Percentiles rank a stretch among this genome's conserved stretches.
phyloP scores from a whole-genome alignment of 352 stramenopile species.

The Hyaloperonospora arabidopsidis region DNA sequence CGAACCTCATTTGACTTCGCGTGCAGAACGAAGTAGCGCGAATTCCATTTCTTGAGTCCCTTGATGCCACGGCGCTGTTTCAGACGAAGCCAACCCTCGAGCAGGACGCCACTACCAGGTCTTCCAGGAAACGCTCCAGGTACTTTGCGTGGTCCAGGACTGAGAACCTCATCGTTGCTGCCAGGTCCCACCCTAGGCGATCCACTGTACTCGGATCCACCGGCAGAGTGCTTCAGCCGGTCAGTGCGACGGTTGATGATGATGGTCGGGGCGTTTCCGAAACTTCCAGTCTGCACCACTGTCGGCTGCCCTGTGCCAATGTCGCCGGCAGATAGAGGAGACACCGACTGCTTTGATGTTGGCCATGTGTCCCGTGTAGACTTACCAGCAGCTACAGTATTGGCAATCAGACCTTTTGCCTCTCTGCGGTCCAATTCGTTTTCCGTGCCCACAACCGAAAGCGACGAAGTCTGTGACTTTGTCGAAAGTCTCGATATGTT shows the following conservation, averaged over 20 bases:
- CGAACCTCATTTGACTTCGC: slow-evolving; percentile 63
- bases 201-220: slow-evolving; percentile 30
- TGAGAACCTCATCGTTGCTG: slow-evolving; percentile 31
- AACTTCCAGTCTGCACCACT: slow-evolving; percentile 17
- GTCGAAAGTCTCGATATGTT: slow-evolving; percentile 62
- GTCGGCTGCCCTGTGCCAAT: slow-evolving; percentile 4
- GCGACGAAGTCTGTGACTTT: slow-evolving; percentile 57
- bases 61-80: slow-evolving; percentile 75
- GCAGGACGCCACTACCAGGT: slow-evolving; percentile 56
- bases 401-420: slow-evolving; percentile 3
- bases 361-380: slow-evolving; percentile 10
- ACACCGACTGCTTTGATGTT: slow-evolving; percentile 13
- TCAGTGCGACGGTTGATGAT: slow-evolving; percentile 43
- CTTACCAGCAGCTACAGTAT: slow-evolving; percentile 5
- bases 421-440: slow-evolving; percentile 20
- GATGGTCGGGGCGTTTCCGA: slow-evolving; percentile 17
- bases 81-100: slow-evolving; percentile 76
- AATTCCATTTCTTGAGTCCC: slow-evolving; percentile 81
- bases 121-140: slow-evolving; percentile 40
- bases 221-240: slow-evolving; percentile 42
- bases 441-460: slow-evolving; percentile 30
- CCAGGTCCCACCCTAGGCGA: slow-evolving; percentile 20
- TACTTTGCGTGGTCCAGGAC: slow-evolving; percentile 46
- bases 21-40: slow-evolving; percentile 76
- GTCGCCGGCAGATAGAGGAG: slow-evolving; percentile 4